phyloP scores from a whole-genome alignment of 140 eudicot species.

The Stevia rebaudiana region DNA sequence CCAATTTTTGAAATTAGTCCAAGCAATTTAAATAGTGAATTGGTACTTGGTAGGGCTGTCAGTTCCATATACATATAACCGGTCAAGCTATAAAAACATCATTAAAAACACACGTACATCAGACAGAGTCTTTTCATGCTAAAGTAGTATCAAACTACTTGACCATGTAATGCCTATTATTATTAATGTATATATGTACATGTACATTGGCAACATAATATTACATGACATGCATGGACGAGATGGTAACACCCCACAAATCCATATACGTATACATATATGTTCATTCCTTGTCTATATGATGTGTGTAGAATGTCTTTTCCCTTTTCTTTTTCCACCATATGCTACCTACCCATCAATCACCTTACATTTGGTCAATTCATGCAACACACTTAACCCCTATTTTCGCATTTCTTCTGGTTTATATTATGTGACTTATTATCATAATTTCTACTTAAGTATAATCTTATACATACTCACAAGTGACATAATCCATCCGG shows the following conservation, averaged over 20 bases:
- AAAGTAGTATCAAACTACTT: background rate
- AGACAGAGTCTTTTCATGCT: background rate
- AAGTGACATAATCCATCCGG: conserved; percentile 51
- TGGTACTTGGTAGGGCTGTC: too few species aligned
- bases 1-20: too few species aligned
- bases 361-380: conserved; percentile 27
- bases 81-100: too few species aligned
- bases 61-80: too few species aligned
- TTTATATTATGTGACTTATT: conserved; percentile 2
- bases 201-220: background rate
- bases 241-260: conserved; percentile 30
- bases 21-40: too few species aligned
- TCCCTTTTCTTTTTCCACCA: conserved; percentile 14
- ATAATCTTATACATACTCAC: conserved; percentile 33
- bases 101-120: background rate
- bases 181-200: background rate
- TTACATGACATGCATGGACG: conserved; percentile 9
- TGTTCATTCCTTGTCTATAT: conserved; percentile 35
- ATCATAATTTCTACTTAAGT: conserved; percentile 4
- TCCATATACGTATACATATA: conserved; percentile 31
- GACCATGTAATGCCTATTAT: background rate
- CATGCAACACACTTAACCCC: conserved; percentile 23
- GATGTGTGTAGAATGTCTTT: conserved; percentile 30
- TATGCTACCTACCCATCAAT: conserved; percentile 18
- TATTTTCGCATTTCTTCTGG: background rate